Evolutionary conservation across 1,284 basidiomycete species (phyloP).

Genomic region (Prillingera fragicola): DNA sequence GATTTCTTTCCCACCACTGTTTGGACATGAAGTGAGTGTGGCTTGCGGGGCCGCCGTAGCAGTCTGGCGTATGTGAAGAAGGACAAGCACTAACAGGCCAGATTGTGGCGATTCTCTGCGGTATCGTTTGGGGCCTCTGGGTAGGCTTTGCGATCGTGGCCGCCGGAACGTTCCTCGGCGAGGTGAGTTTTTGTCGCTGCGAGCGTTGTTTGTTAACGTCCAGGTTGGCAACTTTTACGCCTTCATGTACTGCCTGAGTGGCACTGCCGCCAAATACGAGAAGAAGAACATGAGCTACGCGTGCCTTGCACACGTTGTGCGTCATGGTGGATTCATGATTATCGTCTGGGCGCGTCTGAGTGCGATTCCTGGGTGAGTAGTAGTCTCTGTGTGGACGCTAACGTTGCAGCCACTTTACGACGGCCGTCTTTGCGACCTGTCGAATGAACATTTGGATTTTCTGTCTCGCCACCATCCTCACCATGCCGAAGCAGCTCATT

Average conservation of each 20-base stretch:
- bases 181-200: constrained; percentile 17
- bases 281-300: constrained; percentile 66
- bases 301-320: constrained; percentile 67
- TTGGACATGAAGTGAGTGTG: constrained; percentile 42
- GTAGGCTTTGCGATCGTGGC: constrained; percentile 43
- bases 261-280: constrained; percentile 66
- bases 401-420: constrained; percentile 34
- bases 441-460: constrained; percentile 70
- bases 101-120: constrained; percentile 42
- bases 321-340: constrained; percentile 72
- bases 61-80: constrained; percentile 3
- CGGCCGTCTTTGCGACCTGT: constrained; percentile 72
- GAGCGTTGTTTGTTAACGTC: constrained; percentile 49
- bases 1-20: constrained; percentile 46
- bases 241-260: constrained; percentile 51
- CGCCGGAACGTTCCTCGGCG: constrained; percentile 39
- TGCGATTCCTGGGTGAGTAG: constrained; percentile 63
- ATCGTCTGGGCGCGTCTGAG: constrained; percentile 66
- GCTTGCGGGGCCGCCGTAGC: not conserved
- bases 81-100: constrained; percentile 8
- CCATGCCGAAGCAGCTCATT: constrained; percentile 67
- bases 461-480: constrained; percentile 63
- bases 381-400: not conserved
- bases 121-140: constrained; percentile 45
- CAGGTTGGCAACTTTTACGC: constrained; percentile 48